Evolutionary conservation across 805 yeast genomes (phyloP), one percentile per base, ranked within the genome.

Genomic region (Zygosaccharomyces bailii): DNA sequence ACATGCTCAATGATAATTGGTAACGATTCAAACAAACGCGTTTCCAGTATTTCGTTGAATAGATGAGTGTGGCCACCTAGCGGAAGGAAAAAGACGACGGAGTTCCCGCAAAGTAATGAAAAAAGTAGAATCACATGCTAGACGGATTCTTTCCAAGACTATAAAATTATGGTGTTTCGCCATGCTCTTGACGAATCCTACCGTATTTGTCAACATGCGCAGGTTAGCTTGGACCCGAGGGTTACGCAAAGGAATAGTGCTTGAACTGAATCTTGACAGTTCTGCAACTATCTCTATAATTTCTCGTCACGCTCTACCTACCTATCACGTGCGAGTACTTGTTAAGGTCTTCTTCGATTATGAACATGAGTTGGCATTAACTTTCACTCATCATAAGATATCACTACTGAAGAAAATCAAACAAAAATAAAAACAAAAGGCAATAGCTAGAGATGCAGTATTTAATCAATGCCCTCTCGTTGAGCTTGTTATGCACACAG

Each of bases 1-100:
- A 6, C 14, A 13, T n/a, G 3, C 14, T 6, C 10, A 27, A 4
- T 16, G 6, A 27, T n/a, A 25, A 13, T 1, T 3, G 20, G 16
- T 14, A 14, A 14, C 18, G 6, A 25, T 29, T 37, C 16, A 21
- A 37, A 37, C 19, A 37, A 13, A 24, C 40, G 40, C 40, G 40
- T 37, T 16, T 27, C 31, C 13, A n/a, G 13, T 27, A 27, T 27
- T 27, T 27, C 13, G 31, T 27, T 16, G 13, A 27, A 5, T 6
- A n/a, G 31, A 27, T n/a, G 11, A 16, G 13, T 3, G 31, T n/a
- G 11, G 14, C 5, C 6, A n/a, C 31, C 13, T 27, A 13, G 11
- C 31, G 2, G 11, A 4, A n/a, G 13, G 10, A 27, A n/a, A 11
- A 10, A n/a, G 14, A 11, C 11, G 13, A 27, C 31, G 13, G 4